Evolutionary conservation across 768 basidiomycete genomes (phyloP).

Genomic region (Hygrophoropsis aurantiaca): DNA sequence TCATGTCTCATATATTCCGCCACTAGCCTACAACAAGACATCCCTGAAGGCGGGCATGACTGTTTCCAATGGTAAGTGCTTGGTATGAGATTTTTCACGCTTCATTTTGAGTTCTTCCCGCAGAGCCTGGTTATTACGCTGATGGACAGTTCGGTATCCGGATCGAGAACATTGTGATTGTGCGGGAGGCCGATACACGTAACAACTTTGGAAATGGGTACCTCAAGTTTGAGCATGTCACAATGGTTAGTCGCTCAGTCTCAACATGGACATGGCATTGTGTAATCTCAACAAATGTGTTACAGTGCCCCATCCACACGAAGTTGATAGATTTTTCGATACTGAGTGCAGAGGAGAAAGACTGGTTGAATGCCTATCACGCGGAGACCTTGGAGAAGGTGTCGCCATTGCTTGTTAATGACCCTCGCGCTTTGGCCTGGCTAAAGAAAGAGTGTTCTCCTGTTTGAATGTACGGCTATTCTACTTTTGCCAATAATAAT

Average conservation of each 20-base stretch:
- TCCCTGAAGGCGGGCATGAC: slow-evolving; percentile 85
- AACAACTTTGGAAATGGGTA: slow-evolving; percentile 84
- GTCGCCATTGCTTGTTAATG: slow-evolving; percentile 64
- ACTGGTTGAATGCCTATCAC: slow-evolving; percentile 88
- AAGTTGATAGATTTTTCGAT: slow-evolving; percentile 70
- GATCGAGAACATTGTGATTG: slow-evolving; percentile 86
- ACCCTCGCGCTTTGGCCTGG: slow-evolving; percentile 61
- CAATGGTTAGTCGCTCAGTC: slow-evolving; percentile 59
- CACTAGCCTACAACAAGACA: slow-evolving; percentile 63
- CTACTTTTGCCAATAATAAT: too few species aligned
- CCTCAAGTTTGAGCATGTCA: slow-evolving; percentile 82
- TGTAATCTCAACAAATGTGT: slow-evolving; percentile 3
- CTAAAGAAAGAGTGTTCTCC: slow-evolving; percentile 56
- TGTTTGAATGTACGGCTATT: too few species aligned
- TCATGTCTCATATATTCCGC: background rate
- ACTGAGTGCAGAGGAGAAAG: slow-evolving; percentile 64
- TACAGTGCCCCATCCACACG: slow-evolving; percentile 80
- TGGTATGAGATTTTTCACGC: background rate
- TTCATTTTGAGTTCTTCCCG: background rate
- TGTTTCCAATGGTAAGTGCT: slow-evolving; percentile 69
- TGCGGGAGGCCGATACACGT: slow-evolving; percentile 67
- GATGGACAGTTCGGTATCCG: slow-evolving; percentile 92
- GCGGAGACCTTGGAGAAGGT: slow-evolving; percentile 72
- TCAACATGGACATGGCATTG: background rate
- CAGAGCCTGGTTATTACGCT: slow-evolving; percentile 89